Percentiles rank a stretch among this genome's conserved stretches.
These are phyloP conservation scores for Dysphania ambrosioides DNA, from an alignment of 148 eudicot genomes.

Conservation along the genomic window DNA sequence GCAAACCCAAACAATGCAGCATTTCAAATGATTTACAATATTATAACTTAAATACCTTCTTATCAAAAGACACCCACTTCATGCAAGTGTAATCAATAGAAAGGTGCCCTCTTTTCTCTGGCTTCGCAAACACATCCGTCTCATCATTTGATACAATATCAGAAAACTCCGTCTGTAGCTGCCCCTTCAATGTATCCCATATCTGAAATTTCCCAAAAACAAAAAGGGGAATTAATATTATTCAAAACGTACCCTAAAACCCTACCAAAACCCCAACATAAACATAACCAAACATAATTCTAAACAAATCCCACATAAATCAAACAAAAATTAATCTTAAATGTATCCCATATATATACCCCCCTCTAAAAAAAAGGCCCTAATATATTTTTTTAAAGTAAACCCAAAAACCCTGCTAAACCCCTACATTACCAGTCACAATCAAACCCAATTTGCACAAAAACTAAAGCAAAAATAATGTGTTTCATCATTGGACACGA, in stretches of 20 bases:
- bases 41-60: slow-evolving; percentile 49
- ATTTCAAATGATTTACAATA: background rate
- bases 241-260: slow-evolving; percentile 1
- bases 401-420: too few species aligned
- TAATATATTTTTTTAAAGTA: too few species aligned
- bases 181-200: slow-evolving; percentile 85
- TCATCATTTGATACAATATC: slow-evolving; percentile 46
- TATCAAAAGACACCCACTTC: slow-evolving; percentile 74
- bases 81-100: slow-evolving; percentile 95
- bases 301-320: background rate
- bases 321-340: background rate
- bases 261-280: slow-evolving; percentile 15
- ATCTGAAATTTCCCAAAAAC: slow-evolving; percentile 43
- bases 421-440: too few species aligned
- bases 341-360: too few species aligned
- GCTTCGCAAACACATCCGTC: slow-evolving; percentile 44
- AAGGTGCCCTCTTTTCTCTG: slow-evolving; percentile 67
- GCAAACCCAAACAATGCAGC: background rate
- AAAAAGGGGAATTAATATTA: background rate
- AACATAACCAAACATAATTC: too few species aligned
- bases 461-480: too few species aligned
- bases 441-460: too few species aligned
- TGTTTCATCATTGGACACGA: too few species aligned
- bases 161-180: slow-evolving; percentile 71
- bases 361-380: too few species aligned